Base-by-base conservation (phyloP, 2,329 filamentous ascomycete genomes). In the Xylaria sp. region DNA sequence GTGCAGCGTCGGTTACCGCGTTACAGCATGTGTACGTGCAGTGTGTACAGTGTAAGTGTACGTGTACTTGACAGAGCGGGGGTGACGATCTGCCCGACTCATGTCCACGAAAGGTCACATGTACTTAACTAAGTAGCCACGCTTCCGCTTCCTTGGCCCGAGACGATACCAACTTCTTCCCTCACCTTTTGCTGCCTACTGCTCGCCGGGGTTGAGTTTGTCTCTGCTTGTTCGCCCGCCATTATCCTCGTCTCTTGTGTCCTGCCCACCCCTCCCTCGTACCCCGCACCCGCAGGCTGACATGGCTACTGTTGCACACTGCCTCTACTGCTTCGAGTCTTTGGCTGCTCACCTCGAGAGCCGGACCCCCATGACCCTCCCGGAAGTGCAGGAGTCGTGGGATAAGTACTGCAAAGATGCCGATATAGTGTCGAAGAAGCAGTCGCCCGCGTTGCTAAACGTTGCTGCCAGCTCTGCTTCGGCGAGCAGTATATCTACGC, bases 271-370 rank as follows among this genome's bases (percentile, higher is more conserved):
- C 29, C 13, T 37, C 21, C 9, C 15, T 38, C 21, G 55, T 35
- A 13, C 33, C 21, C 9, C 17, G 31, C 38, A 5, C 41, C 35
- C 33, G 13, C 19, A 25, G 21, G 29, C 8, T 54, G 61, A n/a
- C 41, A 98, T 98, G 94, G 94, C 95, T 49, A 90, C 90, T 59
- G 79, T 86, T 70, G 89, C 89, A 62, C 94, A 98, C 78, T 97
- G 93, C 77, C 87, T 94, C 72, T 93, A 89, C 78, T 97, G 93
- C 81, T 98, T 99, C 82, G 95, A 99, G 78, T 83, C 84, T 40
- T 87, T 99, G 37, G 84, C 87, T 51, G 90, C 93, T 55, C 85
- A 87, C 63, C 91, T 96, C 68, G 85, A 92, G 68, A 80, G 84
- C 66, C 88, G 89, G 64, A 82, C 88, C 60, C 80, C 90, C 10